Evolutionary conservation across 78 protist species (phyloP), one percentile per base, ranked within the genome.

Genomic region (Diacronema lutheri): DNA sequence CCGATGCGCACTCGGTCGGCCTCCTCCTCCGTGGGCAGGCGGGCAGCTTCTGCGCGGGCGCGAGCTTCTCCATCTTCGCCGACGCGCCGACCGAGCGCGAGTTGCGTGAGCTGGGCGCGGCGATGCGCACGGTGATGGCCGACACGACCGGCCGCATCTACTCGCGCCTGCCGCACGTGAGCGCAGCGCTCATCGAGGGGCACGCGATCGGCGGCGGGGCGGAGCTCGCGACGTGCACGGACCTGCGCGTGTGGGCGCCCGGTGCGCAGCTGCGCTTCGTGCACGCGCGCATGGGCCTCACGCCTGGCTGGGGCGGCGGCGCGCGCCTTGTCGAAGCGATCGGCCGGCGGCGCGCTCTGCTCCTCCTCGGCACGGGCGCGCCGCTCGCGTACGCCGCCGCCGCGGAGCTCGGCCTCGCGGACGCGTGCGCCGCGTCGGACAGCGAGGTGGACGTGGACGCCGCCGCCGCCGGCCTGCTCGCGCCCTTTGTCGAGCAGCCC

Each of bases 141-240:
- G 38, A 66, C 41, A 9, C 26, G 41, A 66, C 73, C 5, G 38
- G 20, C 25, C 50, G 40, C 38, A 6, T 29, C n/a, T n/a, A n/a
- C 33, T 4, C 20, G 73, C 73, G 73, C 38, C 38, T 29, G 13
- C 50, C 21, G 13, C 12, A 6, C 37, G 50, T 66, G 29, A 66
- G 38, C 35, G 20, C 4, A 3, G 44, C 73, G 2, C 40, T 66
- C 6, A 14, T 66, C 16, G 73, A 66, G 44, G 73, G 73, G 41
- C 73, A 66, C 20, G 73, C 73, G 38, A 66, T 66, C 40, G 73
- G 73, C n/a, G 73, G 73, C 2, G 73, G 73, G 5, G 73, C 73
- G 29, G 73, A 66, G 73, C 35, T 66, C 23, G 73, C 73, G 33
- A 66, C n/a, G 73, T 21, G 38, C 73, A 29, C 73, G 13, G 73